These are phyloP conservation scores for Pseudognaphalium luteoalbum DNA, from an alignment of 129 eudicot genomes.

Conservation along the genomic window DNA sequence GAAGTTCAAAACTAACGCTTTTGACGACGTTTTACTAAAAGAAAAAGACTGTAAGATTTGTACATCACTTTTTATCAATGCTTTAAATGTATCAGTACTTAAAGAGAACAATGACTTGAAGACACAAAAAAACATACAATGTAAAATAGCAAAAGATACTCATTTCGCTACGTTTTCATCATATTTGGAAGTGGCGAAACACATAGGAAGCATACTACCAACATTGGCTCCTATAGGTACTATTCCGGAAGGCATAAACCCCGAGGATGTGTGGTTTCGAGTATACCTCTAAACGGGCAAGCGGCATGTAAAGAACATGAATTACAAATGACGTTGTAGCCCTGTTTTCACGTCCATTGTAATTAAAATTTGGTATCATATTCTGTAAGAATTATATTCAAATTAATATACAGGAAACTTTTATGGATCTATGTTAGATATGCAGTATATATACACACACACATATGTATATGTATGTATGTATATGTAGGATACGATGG, in stretches of 20 bases:
- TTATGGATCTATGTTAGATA: too few species aligned
- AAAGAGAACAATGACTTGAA: background rate
- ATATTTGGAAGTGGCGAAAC: conserved; percentile 17
- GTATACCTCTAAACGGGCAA: conserved; percentile 9
- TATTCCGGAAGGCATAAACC: conserved; percentile 41
- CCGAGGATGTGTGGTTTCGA: conserved; percentile 34
- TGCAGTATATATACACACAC: too few species aligned
- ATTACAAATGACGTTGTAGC: too few species aligned
- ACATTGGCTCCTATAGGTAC: conserved; percentile 39
- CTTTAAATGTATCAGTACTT: conserved; percentile 10
- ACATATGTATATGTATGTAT: too few species aligned
- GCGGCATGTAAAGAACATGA: too few species aligned
- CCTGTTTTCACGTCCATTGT: too few species aligned
- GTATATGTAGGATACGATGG: too few species aligned
- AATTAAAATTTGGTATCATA: too few species aligned
- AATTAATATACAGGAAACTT: too few species aligned
- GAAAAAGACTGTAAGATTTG: background rate
- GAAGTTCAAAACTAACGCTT: conserved; percentile 39
- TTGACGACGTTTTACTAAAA: conserved; percentile 8
- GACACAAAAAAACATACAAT: background rate
- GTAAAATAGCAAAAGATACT: background rate
- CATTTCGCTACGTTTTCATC: background rate
- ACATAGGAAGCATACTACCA: conserved; percentile 43
- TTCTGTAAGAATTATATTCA: too few species aligned
- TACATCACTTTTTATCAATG: background rate